Base-by-base conservation (phyloP, 2,329 filamentous ascomycete species). In the Botrytis fragariae region DNA sequence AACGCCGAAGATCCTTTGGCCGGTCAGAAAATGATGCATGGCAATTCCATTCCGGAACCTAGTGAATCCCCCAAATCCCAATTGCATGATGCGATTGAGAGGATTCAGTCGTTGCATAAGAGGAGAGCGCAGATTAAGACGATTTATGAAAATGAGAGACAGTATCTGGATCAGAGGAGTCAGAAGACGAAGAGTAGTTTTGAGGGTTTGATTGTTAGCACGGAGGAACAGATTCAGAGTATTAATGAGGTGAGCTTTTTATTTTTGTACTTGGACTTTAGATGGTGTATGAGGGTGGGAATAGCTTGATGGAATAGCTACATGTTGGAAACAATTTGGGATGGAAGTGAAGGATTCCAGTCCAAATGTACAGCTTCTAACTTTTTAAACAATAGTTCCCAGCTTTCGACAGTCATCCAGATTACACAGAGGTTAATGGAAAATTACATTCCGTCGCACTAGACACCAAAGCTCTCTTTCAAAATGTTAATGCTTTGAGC, bases 181-280 rank as follows among this genome's bases (percentile, higher is more conserved):
- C 54, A 70, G 44, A 73, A 73, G 67, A 69, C 71, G 2, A 73
- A 70, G 65, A 69, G 65, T 54, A 63, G 54, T 60, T 70, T 73
- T 62, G 71, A 73, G 59, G 71, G 65, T 0, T 73, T 73, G 65
- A 73, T 73, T 45, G 64, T 73, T 59, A 62, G 54, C 59, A 73
- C 71, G 5, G 73, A 72, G 63, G 73, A 74, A 45, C 73, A 74
- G 45, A 74, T 74, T 42, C 73, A 74, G 25, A 72, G 64, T 61
- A 73, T 73, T 35, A 73, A 70, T 57, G 71, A 73, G 65, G 71
- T 73, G 20, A 35, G 71, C 22, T 42, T 29, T 20, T 51, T 29
- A 25, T 22, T 60, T 60, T 29, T 14, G 44, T 16, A 2, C 10
- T 61, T 48, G 25, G n/a, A 51, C 25, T 25, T 20, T 25, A 10